A percentile compares a stretch with the other conserved stretches of the same genome.
Conservation (phyloP, 2,329 filamentous ascomycete species). For the Exserohilum rostratum region DNA sequence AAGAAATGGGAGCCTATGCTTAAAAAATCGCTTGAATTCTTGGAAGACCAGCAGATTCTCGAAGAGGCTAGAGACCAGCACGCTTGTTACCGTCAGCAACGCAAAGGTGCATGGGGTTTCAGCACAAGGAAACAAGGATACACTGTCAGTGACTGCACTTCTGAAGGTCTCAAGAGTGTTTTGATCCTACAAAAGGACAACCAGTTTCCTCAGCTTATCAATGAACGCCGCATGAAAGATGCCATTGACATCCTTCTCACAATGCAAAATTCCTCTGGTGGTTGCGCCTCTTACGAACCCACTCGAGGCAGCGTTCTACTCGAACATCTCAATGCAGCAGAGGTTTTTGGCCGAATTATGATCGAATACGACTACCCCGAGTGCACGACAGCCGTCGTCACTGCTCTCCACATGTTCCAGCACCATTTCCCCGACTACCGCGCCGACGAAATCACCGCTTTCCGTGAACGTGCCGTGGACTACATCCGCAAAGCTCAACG, state of each 20-base stretch:
- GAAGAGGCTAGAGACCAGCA: slow-evolving; percentile 80
- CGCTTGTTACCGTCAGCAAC: slow-evolving; percentile 83
- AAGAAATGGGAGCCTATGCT: slow-evolving; percentile 83
- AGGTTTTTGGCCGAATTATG: slow-evolving; percentile 98
- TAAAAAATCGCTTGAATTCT: slow-evolving; percentile 77
- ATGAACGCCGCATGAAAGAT: slow-evolving; percentile 80
- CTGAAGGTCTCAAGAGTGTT: slow-evolving; percentile 86
- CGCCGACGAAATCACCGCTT: slow-evolving; percentile 71
- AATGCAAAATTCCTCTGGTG: slow-evolving; percentile 87
- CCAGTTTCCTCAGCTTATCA: slow-evolving; percentile 72
- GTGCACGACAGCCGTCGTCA: slow-evolving; percentile 94
- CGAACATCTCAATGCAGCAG: slow-evolving; percentile 90
- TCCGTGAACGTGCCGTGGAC: slow-evolving; percentile 74
- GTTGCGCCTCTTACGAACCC: slow-evolving; percentile 88
- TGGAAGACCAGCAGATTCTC: slow-evolving; percentile 89
- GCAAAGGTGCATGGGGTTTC: slow-evolving; percentile 96
- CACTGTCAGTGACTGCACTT: slow-evolving; percentile 91
- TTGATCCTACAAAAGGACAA: slow-evolving; percentile 81
- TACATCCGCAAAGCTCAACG: slow-evolving; percentile 85
- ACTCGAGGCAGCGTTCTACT: slow-evolving; percentile 77
- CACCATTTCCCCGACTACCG: slow-evolving; percentile 83
- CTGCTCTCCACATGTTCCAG: slow-evolving; percentile 81
- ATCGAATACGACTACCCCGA: slow-evolving; percentile 98
- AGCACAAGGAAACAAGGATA: slow-evolving; percentile 93
- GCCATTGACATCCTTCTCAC: slow-evolving; percentile 88